phyloP scores from a whole-genome alignment of 2,329 filamentous ascomycete species.

The Keithomyces neogunnii region DNA sequence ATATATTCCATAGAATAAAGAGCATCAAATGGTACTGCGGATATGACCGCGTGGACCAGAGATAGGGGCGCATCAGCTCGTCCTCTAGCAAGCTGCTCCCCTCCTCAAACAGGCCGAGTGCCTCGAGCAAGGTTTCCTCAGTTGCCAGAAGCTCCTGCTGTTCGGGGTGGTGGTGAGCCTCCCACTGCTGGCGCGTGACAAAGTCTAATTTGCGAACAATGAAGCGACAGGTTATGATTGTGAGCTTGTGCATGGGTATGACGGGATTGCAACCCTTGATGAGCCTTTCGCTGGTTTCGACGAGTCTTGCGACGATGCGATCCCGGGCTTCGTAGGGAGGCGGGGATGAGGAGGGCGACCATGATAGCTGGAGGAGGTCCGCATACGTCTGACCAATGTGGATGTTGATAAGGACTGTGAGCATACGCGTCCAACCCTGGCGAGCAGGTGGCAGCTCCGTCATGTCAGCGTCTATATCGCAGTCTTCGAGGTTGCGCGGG shows the following conservation, averaged over 20 bases:
- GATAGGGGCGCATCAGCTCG: slow-evolving; percentile 27
- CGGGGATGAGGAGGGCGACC: not conserved
- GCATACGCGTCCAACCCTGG: slow-evolving; percentile 48
- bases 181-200: slow-evolving; percentile 20
- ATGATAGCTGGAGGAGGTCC: slow-evolving; percentile 14
- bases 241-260: slow-evolving; percentile 33
- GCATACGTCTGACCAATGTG: slow-evolving; percentile 31
- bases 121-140: slow-evolving; percentile 24
- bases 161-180: slow-evolving; percentile 12
- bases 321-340: slow-evolving; percentile 18
- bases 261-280: slow-evolving; percentile 38
- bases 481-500: slow-evolving; percentile 49
- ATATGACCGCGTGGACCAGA: slow-evolving; percentile 30
- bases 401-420: slow-evolving; percentile 44
- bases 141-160: slow-evolving; percentile 15
- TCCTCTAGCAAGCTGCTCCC: slow-evolving; percentile 20
- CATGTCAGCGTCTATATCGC: slow-evolving; percentile 37
- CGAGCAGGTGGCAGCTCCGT: slow-evolving; percentile 23
- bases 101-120: slow-evolving; percentile 24
- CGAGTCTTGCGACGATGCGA: slow-evolving; percentile 28
- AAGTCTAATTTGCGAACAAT: slow-evolving; percentile 27
- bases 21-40: slow-evolving; percentile 35
- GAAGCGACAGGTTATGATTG: slow-evolving; percentile 17
- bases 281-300: slow-evolving; percentile 23
- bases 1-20: slow-evolving; percentile 34